Evolutionary conservation across 2,329 filamentous ascomycete species (phyloP).

Genomic region (Pseudogymnoascus sp.): DNA sequence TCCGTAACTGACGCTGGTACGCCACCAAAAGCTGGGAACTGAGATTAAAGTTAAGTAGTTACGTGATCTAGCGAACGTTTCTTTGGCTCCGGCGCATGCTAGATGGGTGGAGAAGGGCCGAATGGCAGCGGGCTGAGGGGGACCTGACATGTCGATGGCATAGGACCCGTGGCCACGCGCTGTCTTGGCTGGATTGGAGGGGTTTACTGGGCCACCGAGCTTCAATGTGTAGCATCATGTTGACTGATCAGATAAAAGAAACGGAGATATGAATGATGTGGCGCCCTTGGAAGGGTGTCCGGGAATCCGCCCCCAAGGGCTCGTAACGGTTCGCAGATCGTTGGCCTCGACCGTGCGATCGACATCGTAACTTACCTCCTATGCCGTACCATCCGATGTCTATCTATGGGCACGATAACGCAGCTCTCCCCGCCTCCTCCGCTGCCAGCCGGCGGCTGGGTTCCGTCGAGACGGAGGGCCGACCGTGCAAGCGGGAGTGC

Average conservation of each 20-base stretch:
- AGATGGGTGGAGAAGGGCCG: neutral
- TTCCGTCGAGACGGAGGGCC: neutral
- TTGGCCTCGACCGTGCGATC: neutral
- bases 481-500: neutral
- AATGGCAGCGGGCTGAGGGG: neutral
- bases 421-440: neutral
- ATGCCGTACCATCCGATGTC: neutral
- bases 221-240: neutral
- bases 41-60: conserved; percentile 8
- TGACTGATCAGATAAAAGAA: neutral
- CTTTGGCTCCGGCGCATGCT: neutral
- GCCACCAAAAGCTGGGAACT: neutral
- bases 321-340: conserved; percentile 1
- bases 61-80: neutral
- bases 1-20: neutral
- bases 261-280: neutral
- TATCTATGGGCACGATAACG: neutral
- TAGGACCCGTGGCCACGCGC: neutral
- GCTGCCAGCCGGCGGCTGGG: neutral
- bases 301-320: neutral
- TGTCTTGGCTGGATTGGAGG: neutral
- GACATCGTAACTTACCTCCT: neutral
- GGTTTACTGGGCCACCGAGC: neutral
- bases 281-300: neutral
- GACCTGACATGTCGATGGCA: neutral